Evolutionary conservation across 805 yeast species (phyloP).

Genomic region (Kodamaea leandrae): DNA sequence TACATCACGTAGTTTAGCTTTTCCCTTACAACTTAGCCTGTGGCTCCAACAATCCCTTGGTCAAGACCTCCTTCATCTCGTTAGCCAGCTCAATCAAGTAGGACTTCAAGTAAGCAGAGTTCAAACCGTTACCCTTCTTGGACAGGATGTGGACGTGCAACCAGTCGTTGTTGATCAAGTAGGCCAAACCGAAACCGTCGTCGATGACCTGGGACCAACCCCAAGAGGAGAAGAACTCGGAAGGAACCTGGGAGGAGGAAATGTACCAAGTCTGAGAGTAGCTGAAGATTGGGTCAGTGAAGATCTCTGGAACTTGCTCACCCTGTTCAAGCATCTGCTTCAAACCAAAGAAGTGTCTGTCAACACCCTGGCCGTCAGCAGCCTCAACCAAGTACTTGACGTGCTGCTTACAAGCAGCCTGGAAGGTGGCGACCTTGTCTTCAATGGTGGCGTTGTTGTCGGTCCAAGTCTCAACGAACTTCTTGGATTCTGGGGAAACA

Average conservation of each 20-base stretch:
- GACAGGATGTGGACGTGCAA: conserved; percentile 81
- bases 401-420: conserved; percentile 72
- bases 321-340: conserved; percentile 63
- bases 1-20: too few relatives aligned
- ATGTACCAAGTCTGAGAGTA: conserved; percentile 85
- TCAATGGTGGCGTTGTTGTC: conserved; percentile 46
- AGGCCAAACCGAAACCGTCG: conserved; percentile 91
- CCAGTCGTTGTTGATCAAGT: conserved; percentile 85
- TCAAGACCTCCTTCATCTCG: conserved; percentile 69
- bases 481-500: conserved; percentile 67
- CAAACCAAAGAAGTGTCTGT: conserved; percentile 89
- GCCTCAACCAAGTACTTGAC: conserved; percentile 72
- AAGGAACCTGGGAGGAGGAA: conserved; percentile 85
- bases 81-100: conserved; percentile 76
- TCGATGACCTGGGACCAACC: conserved; percentile 96
- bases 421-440: conserved; percentile 65
- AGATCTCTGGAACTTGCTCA: conserved; percentile 64
- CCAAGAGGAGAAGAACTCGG: conserved; percentile 79
- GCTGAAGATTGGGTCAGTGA: conserved; percentile 68
- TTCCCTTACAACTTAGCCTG: conserved; percentile 42
- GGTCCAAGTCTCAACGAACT: conserved; percentile 74
- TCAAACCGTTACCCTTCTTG: conserved; percentile 59
- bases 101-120: conserved; percentile 57
- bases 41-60: conserved; percentile 30
- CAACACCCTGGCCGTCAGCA: conserved; percentile 83